phyloP scores from a whole-genome alignment of 192 early-diverging fungal genomes.

The Geranomyces michiganensis region DNA sequence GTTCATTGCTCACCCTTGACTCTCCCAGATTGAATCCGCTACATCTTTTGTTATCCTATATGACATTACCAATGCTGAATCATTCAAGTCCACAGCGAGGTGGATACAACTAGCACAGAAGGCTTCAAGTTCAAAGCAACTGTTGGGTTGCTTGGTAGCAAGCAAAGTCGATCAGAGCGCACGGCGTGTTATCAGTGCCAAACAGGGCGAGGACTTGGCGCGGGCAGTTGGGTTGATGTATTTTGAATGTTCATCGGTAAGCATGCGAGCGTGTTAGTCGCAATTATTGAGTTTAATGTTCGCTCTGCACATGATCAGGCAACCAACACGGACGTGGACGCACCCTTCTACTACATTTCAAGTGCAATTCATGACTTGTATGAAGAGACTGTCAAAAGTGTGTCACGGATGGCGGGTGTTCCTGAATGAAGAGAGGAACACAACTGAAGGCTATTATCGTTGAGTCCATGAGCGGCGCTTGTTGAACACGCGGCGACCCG shows the following conservation, averaged over 20 bases:
- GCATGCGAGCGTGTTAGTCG: too few species aligned
- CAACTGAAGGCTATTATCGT: too few species aligned
- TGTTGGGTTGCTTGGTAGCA: slow-evolving; percentile 51
- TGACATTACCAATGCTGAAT: slow-evolving; percentile 50
- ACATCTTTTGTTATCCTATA: slow-evolving; percentile 46
- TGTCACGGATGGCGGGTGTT: background rate
- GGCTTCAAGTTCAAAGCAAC: slow-evolving; percentile 43
- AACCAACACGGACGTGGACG: slow-evolving; percentile 49
- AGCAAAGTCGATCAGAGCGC: slow-evolving; percentile 48
- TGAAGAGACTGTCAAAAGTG: slow-evolving; percentile 13
- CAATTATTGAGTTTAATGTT: too few species aligned
- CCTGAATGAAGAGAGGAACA: background rate
- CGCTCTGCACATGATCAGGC: too few species aligned
- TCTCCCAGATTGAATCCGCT: slow-evolving; percentile 34
- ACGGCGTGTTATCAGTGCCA: slow-evolving; percentile 38
- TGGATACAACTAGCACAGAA: slow-evolving; percentile 47
- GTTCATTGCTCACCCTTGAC: background rate
- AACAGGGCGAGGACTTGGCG: slow-evolving; percentile 55
- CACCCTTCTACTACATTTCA: slow-evolving; percentile 56
- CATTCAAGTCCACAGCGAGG: slow-evolving; percentile 43
- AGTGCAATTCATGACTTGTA: slow-evolving; percentile 42
- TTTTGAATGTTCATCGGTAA: slow-evolving; percentile 56
- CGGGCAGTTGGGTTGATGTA: slow-evolving; percentile 41
- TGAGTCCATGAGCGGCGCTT: too few species aligned
- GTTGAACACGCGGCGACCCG: too few species aligned